Evolutionary conservation across 2,329 filamentous ascomycete genomes (phyloP).

Genomic region (Pseudocercospora crystallina): DNA sequence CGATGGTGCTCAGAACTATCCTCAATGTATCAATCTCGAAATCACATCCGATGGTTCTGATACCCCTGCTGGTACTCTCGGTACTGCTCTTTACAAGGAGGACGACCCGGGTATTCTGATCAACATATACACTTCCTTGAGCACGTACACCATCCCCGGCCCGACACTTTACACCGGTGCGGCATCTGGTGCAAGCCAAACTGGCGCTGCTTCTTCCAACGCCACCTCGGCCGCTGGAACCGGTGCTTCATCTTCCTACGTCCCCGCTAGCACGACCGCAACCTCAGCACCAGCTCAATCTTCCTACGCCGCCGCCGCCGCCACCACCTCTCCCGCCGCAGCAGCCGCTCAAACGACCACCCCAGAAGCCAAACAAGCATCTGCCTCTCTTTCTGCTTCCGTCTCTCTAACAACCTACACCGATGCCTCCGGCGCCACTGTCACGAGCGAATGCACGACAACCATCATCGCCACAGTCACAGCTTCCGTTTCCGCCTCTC

Average conservation of each 20-base stretch:
- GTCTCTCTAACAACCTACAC: conserved; percentile 9
- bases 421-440: conserved; percentile 22
- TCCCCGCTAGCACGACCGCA: conserved; percentile 6
- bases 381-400: background rate
- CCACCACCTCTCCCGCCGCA: conserved; percentile 7
- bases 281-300: conserved; percentile 1
- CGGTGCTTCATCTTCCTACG: conserved; percentile 6
- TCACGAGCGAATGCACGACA: conserved; percentile 18
- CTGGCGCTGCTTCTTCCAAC: conserved; percentile 5
- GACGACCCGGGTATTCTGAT: conserved; percentile 58
- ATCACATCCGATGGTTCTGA: conserved; percentile 55
- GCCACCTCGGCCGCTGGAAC: background rate
- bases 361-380: conserved; percentile 3
- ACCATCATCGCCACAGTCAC: conserved; percentile 16
- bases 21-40: conserved; percentile 48
- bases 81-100: conserved; percentile 57
- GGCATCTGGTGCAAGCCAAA: conserved; percentile 10
- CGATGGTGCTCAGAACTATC: conserved; percentile 49
- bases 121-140: conserved; percentile 56
- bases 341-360: background rate
- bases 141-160: conserved; percentile 54
- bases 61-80: conserved; percentile 50
- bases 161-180: conserved; percentile 37
- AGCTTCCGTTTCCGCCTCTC: background rate
- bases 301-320: conserved; percentile 1